These are phyloP conservation scores for Colletotrichum tropicale DNA, from an alignment of 2,329 filamentous ascomycete species.

Conservation along the genomic window DNA sequence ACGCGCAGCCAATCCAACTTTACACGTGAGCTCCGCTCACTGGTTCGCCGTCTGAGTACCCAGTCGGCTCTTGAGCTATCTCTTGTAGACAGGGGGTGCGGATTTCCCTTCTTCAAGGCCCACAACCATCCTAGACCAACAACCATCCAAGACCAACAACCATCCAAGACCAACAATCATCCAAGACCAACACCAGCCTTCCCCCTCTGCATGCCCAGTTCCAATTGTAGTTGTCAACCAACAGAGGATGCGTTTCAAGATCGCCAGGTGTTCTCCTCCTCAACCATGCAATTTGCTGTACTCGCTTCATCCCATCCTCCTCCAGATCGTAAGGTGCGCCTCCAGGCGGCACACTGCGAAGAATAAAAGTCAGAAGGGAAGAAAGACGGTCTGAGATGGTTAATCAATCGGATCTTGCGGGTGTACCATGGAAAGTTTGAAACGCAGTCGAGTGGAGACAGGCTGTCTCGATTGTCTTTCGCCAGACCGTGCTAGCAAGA, in stretches of 20 bases:
- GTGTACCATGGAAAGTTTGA: background rate
- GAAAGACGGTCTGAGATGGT: background rate
- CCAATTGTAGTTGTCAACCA: background rate
- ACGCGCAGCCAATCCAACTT: background rate
- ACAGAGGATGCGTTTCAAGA: background rate
- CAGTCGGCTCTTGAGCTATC: background rate
- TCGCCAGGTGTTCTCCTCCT: background rate
- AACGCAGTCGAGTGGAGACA: background rate
- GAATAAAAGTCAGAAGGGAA: too few relatives aligned
- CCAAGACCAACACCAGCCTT: background rate
- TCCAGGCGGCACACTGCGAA: too few relatives aligned
- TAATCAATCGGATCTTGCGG: background rate
- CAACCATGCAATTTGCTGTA: background rate
- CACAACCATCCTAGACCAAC: too few relatives aligned
- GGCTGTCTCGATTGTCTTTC: background rate
- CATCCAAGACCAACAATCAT: too few relatives aligned
- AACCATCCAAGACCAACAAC: too few relatives aligned
- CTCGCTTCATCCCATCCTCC: background rate
- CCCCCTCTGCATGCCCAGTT: background rate
- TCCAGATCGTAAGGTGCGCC: too few relatives aligned
- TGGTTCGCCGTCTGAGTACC: background rate
- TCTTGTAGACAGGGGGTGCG: background rate
- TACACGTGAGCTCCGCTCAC: background rate
- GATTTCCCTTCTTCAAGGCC: background rate
- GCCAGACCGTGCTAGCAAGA: background rate